Percentiles rank a stretch among this genome's conserved stretches.
Conservation (phyloP, 768 basidiomycete species). For the Lentinula lateritia region DNA sequence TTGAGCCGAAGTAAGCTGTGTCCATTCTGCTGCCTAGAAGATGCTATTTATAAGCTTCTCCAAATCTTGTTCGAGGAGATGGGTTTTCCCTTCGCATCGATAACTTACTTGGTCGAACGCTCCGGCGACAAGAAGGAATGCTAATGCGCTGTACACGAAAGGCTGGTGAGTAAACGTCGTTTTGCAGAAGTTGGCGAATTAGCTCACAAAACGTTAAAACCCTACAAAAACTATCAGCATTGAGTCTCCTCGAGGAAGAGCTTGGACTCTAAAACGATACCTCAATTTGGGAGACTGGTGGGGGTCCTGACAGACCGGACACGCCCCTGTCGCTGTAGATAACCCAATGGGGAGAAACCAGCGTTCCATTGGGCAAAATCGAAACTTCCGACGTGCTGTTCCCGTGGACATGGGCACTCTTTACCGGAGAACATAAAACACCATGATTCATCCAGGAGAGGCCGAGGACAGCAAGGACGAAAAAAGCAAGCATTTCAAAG, state of each 20-base stretch:
- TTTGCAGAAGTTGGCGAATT: background rate
- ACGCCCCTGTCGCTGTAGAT: conserved; percentile 31
- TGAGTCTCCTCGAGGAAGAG: background rate
- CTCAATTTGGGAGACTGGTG: conserved; percentile 22
- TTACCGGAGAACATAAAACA: background rate
- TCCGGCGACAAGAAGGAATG: conserved; percentile 36
- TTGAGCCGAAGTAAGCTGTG: conserved; percentile 27
- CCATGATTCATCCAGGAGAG: background rate
- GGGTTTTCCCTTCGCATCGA: too few species aligned
- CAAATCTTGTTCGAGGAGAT: too few species aligned
- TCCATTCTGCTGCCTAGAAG: conserved; percentile 38
- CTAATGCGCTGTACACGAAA: conserved; percentile 18
- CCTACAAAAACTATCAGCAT: conserved; percentile 11
- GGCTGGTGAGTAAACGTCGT: background rate
- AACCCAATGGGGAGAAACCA: conserved; percentile 32
- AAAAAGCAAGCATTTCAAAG: background rate
- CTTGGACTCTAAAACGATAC: conserved; percentile 13
- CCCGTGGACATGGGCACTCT: background rate
- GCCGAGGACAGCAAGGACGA: background rate
- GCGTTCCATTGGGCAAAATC: background rate
- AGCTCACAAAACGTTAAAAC: conserved; percentile 23
- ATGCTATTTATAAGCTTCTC: background rate
- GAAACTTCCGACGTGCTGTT: background rate
- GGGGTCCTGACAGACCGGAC: conserved; percentile 33
- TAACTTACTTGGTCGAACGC: conserved; percentile 24